Conservation (phyloP, 306 rosid genomes). For the Cercis canadensis region DNA sequence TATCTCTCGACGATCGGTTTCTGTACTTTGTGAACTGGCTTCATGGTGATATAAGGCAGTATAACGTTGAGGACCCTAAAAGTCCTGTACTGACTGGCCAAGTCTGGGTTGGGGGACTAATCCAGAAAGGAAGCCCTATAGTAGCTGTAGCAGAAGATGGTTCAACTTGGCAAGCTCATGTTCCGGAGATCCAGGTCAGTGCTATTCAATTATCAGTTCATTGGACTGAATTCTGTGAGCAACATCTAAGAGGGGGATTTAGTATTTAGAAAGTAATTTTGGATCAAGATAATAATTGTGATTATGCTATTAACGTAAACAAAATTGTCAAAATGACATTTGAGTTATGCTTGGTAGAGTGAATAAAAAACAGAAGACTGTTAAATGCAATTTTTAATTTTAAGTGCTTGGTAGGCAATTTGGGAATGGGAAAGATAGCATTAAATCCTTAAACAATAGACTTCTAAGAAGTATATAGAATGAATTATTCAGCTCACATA, state of each 20-base stretch:
- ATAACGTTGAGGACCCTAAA: constrained; percentile 75
- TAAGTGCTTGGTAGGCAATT: too few relatives aligned
- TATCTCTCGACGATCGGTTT: constrained; percentile 91
- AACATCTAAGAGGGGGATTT: not conserved
- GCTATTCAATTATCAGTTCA: not conserved
- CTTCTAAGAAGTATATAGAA: too few relatives aligned
- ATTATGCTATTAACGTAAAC: not conserved
- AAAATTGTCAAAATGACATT: not conserved
- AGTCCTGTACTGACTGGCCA: constrained; percentile 79
- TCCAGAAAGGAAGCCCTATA: constrained; percentile 79
- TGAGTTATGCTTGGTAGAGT: not conserved
- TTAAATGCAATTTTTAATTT: not conserved
- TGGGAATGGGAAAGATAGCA: too few relatives aligned
- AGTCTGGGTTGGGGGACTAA: constrained; percentile 85
- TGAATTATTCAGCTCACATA: too few relatives aligned
- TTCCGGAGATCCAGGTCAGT: constrained; percentile 85
- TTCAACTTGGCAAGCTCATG: constrained; percentile 68
- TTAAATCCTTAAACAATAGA: too few relatives aligned
- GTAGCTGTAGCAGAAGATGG: constrained; percentile 74
- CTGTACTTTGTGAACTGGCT: constrained; percentile 93
- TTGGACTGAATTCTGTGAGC: not conserved
- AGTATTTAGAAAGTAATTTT: not conserved
- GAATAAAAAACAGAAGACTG: not conserved
- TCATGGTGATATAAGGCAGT: constrained; percentile 94
- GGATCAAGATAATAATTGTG: not conserved